Evolutionary conservation across 2,329 filamentous ascomycete species (phyloP), one percentile per base, ranked within the genome.

Genomic region (Talaromyces verruculosus): DNA sequence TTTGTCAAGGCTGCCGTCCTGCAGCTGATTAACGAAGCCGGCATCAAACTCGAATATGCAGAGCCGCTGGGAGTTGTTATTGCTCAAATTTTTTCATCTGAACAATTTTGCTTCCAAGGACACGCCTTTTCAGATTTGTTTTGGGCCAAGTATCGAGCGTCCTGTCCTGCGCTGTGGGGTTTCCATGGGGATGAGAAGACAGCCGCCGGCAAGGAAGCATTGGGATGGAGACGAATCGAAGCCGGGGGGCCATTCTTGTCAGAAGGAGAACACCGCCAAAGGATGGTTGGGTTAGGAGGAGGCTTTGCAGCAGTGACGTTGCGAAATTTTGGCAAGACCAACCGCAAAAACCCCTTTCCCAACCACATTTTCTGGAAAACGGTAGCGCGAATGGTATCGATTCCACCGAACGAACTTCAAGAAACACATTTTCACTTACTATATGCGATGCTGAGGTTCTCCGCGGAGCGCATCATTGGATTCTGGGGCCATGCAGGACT

Each of bases 101-200:
- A 86, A 19, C 83, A 87, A 17, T 90, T 91, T 73, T 82, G 85
- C 63, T 91, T 88, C 84, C 85, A 88, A 61, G 89, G 87, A 8
- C 79, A 85, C 58, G 85, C 89, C 0, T 82, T 96, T 66, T 89
- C 92, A 62, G 91, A 96, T 74, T 91, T 98, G 67, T 83, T 98
- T 35, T 89, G 96, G 72, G 89, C 93, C 64, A 97, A 98, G 77
- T 91, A 91, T 72, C 88, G 93, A 67, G 83, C 91, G 17, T 84
- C 87, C 3, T 96, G 92, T 72, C 94, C 95, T 0, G 89, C 93
- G 1, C 82, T 99, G 0, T 98, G 96, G 75, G 94, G 94, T 19
- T 87, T 93, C 69, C 85, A 87, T 51, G 93, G 92, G 28, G 88
- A 83, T 68, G 92, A 96, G 75, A 88, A 84, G 68, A 96, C 89